These are phyloP conservation scores for Flagelloscypha sp. DNA, from an alignment of 768 basidiomycete species.

Conservation along the genomic window DNA sequence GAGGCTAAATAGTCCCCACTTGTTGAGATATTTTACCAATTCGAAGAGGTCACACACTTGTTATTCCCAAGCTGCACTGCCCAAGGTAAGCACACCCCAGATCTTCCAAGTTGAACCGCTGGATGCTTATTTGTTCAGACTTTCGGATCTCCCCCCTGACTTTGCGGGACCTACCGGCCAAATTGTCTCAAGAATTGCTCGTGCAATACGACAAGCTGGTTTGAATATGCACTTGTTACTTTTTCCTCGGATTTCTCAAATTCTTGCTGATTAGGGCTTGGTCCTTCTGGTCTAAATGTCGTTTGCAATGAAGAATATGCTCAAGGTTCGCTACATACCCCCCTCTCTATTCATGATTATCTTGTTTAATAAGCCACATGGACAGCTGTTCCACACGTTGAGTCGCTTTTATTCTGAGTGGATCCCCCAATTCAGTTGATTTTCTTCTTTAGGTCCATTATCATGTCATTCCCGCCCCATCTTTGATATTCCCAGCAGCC, in stretches of 20 bases:
- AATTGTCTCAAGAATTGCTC: slow-evolving; percentile 52
- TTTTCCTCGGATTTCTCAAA: neutral
- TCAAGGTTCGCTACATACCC: too few species aligned
- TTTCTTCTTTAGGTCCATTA: slow-evolving; percentile 51
- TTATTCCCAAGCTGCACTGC: slow-evolving; percentile 71
- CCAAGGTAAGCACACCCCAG: too few species aligned
- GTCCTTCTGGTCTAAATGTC: slow-evolving; percentile 63
- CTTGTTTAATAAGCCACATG: too few species aligned
- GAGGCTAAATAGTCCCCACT: too few species aligned
- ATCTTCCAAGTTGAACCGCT: too few species aligned
- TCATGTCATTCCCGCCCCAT: slow-evolving; percentile 73
- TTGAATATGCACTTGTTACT: neutral
- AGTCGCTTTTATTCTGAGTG: slow-evolving; percentile 12
- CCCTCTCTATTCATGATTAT: too few species aligned
- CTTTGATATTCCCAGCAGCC: slow-evolving; percentile 23
- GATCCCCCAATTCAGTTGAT: neutral
- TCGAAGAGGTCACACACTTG: slow-evolving; percentile 57
- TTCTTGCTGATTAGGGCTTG: slow-evolving; percentile 32
- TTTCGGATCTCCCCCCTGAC: slow-evolving; percentile 59
- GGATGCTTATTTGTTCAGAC: slow-evolving; percentile 45
- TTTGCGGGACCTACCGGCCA: slow-evolving; percentile 50
- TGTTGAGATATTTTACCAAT: slow-evolving; percentile 71
- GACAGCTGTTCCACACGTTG: slow-evolving; percentile 74
- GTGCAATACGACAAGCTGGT: slow-evolving; percentile 55
- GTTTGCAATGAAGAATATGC: slow-evolving; percentile 81